These are phyloP conservation scores for Drechslera avenae DNA, from an alignment of 2,329 filamentous ascomycete species.

Conservation along the genomic window DNA sequence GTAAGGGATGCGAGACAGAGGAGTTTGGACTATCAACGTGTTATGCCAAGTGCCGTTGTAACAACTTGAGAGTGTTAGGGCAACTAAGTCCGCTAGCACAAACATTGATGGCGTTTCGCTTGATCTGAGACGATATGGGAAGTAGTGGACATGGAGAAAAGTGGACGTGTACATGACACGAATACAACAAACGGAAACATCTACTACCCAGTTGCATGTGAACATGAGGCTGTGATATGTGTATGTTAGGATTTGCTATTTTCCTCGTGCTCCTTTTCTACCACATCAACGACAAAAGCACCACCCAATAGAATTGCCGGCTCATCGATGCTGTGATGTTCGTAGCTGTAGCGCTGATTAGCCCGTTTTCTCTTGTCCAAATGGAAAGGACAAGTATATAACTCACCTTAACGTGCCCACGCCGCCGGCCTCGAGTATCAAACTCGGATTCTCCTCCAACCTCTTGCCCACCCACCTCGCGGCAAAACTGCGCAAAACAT, in stretches of 20 bases:
- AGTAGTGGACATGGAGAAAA: background rate
- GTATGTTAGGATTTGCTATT: background rate
- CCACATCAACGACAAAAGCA: conserved; percentile 57
- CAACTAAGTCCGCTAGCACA: background rate
- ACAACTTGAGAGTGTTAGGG: background rate
- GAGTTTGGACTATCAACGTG: conserved; percentile 31
- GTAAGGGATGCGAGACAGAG: conserved; percentile 44
- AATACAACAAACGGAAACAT: conserved; percentile 1
- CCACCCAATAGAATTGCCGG: conserved; percentile 59
- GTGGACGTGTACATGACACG: background rate
- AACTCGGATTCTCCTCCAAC: conserved; percentile 74
- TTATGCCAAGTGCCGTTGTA: conserved; percentile 3
- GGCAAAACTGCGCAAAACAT: conserved; percentile 85
- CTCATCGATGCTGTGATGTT: conserved; percentile 56
- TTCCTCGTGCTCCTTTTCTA: conserved; percentile 47
- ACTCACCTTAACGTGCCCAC: conserved; percentile 53
- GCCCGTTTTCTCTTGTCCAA: too few species aligned
- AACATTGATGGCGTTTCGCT: background rate
- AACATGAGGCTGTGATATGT: background rate
- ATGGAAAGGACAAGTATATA: too few species aligned
- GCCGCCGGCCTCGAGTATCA: conserved; percentile 74
- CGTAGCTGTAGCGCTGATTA: conserved; percentile 43
- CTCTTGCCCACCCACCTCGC: conserved; percentile 81
- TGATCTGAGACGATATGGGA: background rate
- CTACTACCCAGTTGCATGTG: background rate